A percentile compares a stretch with the other conserved stretches of the same genome.
Evolutionary conservation across 108 stramenopile genomes (phyloP).

Genomic region (Fragilariopsis cylindrus): DNA sequence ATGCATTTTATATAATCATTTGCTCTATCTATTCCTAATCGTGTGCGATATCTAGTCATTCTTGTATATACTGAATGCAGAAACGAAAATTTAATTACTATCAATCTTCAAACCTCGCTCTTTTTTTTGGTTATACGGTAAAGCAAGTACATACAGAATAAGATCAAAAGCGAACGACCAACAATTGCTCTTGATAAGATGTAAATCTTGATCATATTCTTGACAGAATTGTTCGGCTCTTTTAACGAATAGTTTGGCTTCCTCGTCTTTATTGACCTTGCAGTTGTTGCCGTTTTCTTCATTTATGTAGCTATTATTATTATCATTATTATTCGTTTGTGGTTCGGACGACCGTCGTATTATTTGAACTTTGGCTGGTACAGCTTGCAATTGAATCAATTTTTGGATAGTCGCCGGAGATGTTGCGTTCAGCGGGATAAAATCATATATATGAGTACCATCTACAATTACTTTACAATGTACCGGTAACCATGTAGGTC

Average conservation of each 20-base stretch:
- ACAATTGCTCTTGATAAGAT: constrained; percentile 41
- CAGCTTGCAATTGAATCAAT: constrained; percentile 30
- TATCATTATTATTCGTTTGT: background rate
- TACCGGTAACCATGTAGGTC: constrained; percentile 40
- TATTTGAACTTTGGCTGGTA: constrained; percentile 27
- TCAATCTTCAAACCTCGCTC: too few species aligned
- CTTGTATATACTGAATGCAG: too few species aligned
- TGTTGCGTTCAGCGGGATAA: constrained; percentile 34
- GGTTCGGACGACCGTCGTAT: background rate
- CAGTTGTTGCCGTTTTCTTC: background rate
- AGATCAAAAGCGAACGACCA: constrained; percentile 40
- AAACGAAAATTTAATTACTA: too few species aligned
- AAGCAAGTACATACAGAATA: constrained; percentile 5
- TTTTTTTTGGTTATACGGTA: background rate
- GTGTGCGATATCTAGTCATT: too few species aligned
- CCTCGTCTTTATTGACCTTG: background rate
- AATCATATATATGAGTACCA: constrained; percentile 23
- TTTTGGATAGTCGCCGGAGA: constrained; percentile 13
- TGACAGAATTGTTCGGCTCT: constrained; percentile 27
- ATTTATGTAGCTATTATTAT: background rate
- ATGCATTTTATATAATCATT: too few species aligned
- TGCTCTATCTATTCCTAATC: too few species aligned
- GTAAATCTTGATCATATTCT: constrained; percentile 24
- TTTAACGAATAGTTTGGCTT: background rate
- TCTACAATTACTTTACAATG: constrained; percentile 36